Evolutionary conservation across 352 stramenopile species (phyloP).

Genomic region (Thraustochytrium striatum): DNA sequence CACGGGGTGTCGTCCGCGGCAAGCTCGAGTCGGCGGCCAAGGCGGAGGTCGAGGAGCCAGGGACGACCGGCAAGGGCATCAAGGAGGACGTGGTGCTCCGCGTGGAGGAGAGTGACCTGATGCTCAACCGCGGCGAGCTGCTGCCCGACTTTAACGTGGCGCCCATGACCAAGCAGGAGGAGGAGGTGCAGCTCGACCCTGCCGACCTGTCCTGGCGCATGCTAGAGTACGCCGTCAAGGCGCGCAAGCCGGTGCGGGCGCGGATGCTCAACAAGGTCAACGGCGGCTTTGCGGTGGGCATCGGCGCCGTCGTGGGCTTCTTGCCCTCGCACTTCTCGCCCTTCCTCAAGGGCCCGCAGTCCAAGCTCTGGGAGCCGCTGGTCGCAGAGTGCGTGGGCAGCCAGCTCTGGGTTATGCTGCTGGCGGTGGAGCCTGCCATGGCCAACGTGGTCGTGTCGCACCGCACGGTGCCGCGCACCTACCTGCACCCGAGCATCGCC

Average conservation of each 20-base stretch:
- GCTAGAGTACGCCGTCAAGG: neutral
- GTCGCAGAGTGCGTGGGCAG: neutral
- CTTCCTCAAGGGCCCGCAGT: neutral
- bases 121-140: slow-evolving; percentile 32
- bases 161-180: neutral
- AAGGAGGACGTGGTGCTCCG: neutral
- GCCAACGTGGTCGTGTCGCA: slow-evolving; percentile 34
- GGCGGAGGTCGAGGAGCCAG: neutral
- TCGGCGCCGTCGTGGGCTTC: slow-evolving; percentile 27
- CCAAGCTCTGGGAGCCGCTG: slow-evolving; percentile 15
- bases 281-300: slow-evolving; percentile 29
- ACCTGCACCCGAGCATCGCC: neutral
- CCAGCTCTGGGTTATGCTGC: slow-evolving; percentile 3
- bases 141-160: neutral
- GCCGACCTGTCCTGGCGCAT: neutral
- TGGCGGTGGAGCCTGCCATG: neutral
- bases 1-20: neutral
- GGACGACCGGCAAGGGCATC: neutral
- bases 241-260: neutral
- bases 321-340: slow-evolving; percentile 22
- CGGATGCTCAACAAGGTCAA: slow-evolving; percentile 29
- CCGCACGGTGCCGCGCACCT: slow-evolving; percentile 12
- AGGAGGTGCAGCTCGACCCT: neutral
- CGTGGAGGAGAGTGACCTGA: slow-evolving; percentile 25
- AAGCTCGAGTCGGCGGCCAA: neutral